Evolutionary conservation across 768 basidiomycete species (phyloP), one percentile per base, ranked within the genome.

Genomic region (Lanmaoa rubissima): DNA sequence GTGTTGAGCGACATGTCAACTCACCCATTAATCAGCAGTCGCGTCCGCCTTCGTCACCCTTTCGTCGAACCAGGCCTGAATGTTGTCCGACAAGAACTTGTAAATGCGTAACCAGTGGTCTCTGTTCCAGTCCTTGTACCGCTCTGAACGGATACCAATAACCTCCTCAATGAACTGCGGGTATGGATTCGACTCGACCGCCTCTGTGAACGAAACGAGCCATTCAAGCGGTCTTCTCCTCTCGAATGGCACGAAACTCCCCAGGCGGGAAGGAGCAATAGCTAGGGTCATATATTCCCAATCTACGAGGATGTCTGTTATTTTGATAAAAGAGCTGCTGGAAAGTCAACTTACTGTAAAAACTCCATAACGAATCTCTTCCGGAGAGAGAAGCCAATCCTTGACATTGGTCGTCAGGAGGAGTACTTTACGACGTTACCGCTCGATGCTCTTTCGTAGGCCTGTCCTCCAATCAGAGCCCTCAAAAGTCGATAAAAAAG

Each of bases 81-180:
- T 14, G 11, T 41, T 53, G 17, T 54, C 56, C 34, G 54, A 59
- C 31, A 65, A 35, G 31, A 76, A 42, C 48, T 56, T 55, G 5
- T 48, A 21, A 54, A 60, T 56, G 56, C 74, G 75, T n/a, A 74
- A 17, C 63, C 70, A 70, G 31, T 73, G 69, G 17, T 62, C 61
- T 41, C 65, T 67, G 14, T 62, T 46, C 74, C 72, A 74, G 51
- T 63, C 13, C 36, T n/a, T 49, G 59, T 69, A 69, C 17, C 6
- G 19, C n/a, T 45, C 42, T 12, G 59, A 67, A 26, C 59, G 53
- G 36, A 66, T 45, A 44, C 61, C 59, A 48, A 63, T 61, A 3
- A 69, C 17, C 35, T 66, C 65, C 5, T 42, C 42, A 1, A 69
- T 47, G 17, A 61, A 48, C 36, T 52, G 48, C 26, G 53, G 26